Base-by-base conservation (phyloP, 2,329 filamentous ascomycete species). In the Trichoderma sp. region DNA sequence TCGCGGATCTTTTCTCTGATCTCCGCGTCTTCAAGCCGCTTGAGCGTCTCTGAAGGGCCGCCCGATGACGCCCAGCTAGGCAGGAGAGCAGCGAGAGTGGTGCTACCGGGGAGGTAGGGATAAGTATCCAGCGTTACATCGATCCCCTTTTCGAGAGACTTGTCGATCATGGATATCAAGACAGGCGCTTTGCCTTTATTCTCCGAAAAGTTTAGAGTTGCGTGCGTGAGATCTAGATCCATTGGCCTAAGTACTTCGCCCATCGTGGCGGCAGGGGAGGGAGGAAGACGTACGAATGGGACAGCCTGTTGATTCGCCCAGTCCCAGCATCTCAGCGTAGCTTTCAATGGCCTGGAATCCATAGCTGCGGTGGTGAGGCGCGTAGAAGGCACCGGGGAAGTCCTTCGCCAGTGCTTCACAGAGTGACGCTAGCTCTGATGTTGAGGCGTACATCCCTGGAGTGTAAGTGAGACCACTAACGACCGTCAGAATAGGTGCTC, bases 401-500 rank as follows among this genome's bases (percentile, higher is more conserved):
- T 71, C 69, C 24, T 66, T 66, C 3, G 68, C 67, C 14, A 71
- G 63, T 17, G 62, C 64, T 39, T 67, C 66, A 62, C 70, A 71
- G 14, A 71, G 69, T 9, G 67, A 54, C 0, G 66, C 70, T 4
- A 71, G 66, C 52, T 71, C 70, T 3, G 69, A 71, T 4, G 67
- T 71, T 17, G 70, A 71, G n/a, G 70, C 70, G 47, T 71, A 71
- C 70, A 71, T 71, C 61, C 70, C 70, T 9, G 70, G 70, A 5
- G 70, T 71, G 12, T 71, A 71, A 14, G 70, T 71, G 24, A 71
- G 63, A 34, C 70, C 70, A 41, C 70, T 71, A 30, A 14, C 28
- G 17, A 6, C 10, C 52, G 44, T 66, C 3, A 58, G 41, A 51
- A 26, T 14, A 5, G 14, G 10, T 28, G 5, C 34, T 14, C 34